These are phyloP conservation scores for Cryptococcus sp. DNA, from an alignment of 1,284 basidiomycete genomes.

Conservation along the genomic window DNA sequence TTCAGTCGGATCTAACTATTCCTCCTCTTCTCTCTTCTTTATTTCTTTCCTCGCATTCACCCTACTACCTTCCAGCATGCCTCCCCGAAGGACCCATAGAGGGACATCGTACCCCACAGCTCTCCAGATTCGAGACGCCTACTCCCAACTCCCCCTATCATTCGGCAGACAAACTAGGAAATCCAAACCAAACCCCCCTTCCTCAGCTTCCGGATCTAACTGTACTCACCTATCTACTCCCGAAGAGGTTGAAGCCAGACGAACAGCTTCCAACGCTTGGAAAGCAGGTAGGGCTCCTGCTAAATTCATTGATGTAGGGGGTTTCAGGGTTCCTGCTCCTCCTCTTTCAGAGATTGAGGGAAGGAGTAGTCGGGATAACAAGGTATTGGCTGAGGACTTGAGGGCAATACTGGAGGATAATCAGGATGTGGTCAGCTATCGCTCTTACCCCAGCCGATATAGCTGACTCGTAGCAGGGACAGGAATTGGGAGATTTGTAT, in stretches of 20 bases:
- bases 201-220: not conserved
- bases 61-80: no score
- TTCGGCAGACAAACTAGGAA: no score
- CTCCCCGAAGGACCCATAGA: no score
- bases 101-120: not conserved
- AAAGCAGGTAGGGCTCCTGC: not conserved
- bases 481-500: not conserved
- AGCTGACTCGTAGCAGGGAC: no score
- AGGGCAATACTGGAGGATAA: not conserved
- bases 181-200: not conserved
- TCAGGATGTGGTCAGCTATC: not conserved
- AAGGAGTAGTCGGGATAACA: not conserved
- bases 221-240: not conserved
- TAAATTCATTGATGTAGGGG: not conserved
- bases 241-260: not conserved
- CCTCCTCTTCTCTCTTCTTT: no score
- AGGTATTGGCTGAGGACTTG: not conserved
- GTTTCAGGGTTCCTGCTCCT: not conserved
- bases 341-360: not conserved
- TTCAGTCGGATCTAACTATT: no score
- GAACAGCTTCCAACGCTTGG: not conserved
- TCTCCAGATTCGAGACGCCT: not conserved
- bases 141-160: not conserved
- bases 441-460: not conserved
- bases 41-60: no score